These are phyloP conservation scores for Corylus avellana DNA, from an alignment of 306 rosid species.

Conservation along the genomic window DNA sequence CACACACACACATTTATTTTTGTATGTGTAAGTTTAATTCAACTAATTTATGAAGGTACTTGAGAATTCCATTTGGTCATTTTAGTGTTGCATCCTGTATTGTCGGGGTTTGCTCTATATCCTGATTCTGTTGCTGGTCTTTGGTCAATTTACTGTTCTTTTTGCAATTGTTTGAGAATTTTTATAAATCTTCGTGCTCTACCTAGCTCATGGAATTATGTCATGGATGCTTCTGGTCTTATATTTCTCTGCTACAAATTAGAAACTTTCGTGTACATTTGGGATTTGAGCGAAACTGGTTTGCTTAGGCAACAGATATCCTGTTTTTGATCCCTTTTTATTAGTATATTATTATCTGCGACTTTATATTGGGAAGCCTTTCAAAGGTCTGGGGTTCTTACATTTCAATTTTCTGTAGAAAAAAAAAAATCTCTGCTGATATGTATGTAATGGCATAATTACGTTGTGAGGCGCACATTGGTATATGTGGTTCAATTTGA, in stretches of 20 bases:
- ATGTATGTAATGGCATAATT: neutral
- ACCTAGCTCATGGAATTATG: neutral
- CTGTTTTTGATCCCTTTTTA: neutral
- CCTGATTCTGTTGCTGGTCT: neutral
- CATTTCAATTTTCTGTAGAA: neutral
- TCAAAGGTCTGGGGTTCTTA: neutral
- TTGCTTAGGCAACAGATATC: neutral
- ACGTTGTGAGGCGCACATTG: neutral
- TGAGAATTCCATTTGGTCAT: neutral
- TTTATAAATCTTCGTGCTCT: neutral
- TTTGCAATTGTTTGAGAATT: neutral
- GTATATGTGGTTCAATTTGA: conserved; percentile 15
- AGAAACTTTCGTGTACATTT: neutral
- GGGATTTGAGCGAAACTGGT: neutral
- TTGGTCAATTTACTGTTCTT: neutral
- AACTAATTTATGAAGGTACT: neutral
- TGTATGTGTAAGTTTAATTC: neutral
- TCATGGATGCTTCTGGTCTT: neutral
- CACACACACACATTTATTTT: neutral
- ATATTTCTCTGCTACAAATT: neutral
- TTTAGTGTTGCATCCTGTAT: neutral
- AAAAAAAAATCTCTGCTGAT: neutral
- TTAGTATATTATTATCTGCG: neutral
- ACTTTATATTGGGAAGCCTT: neutral
- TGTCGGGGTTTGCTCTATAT: neutral